Evolutionary conservation across 2,329 filamentous ascomycete genomes (phyloP).

Genomic region (Sphaceloma murrayae): DNA sequence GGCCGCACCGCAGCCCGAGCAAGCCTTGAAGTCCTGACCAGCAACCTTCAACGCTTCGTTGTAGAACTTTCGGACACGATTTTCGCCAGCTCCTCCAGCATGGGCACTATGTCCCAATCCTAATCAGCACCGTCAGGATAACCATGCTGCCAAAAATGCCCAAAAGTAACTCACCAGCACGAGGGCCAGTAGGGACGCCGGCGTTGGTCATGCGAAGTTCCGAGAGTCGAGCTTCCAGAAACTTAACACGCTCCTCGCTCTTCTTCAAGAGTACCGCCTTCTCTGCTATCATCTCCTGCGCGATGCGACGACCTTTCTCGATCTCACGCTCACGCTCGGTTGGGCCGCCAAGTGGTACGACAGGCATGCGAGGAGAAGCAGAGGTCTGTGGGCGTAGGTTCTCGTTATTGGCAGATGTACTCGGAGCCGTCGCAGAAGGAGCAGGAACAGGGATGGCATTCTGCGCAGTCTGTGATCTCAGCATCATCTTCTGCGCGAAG

Average conservation of each 20-base stretch:
- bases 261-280: neutral
- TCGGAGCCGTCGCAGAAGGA: neutral
- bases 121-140: conserved; percentile 3
- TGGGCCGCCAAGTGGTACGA: neutral
- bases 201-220: conserved; percentile 5
- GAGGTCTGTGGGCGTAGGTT: neutral
- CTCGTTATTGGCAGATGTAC: neutral
- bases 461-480: neutral
- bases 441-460: too few relatives aligned
- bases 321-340: conserved; percentile 1
- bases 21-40: conserved; percentile 13
- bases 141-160: neutral
- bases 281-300: neutral
- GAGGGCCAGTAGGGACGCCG: neutral
- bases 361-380: neutral
- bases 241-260: neutral
- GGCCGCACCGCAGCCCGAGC: neutral
- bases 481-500: neutral
- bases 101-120: neutral
- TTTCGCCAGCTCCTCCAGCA: neutral
- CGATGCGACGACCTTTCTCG: conserved; percentile 9
- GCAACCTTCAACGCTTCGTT: conserved; percentile 10
- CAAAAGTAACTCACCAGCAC: neutral
- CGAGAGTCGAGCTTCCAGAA: neutral
- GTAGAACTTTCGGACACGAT: conserved; percentile 7